Base-by-base conservation (phyloP, 805 yeast genomes). In the Candida hungchunana region DNA sequence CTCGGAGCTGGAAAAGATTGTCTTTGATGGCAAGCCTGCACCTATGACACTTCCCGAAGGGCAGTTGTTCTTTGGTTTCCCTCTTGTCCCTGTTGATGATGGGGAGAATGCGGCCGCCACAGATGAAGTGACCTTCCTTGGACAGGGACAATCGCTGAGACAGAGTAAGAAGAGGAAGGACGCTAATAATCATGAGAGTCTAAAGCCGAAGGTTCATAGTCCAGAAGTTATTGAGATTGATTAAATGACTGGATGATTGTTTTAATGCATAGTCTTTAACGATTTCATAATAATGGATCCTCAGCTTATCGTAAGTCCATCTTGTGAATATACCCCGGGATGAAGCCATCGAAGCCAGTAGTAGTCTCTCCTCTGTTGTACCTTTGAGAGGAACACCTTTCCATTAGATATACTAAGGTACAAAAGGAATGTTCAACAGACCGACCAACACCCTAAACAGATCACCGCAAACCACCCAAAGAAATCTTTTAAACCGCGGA, bases 51-150 rank as follows among this genome's bases (percentile, higher is more conserved):
- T 93, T 27, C 94, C 96, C 0, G 82, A 73, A 26, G 95, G 95
- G 17, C 90, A 87, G 58, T 66, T 93, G 11, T 93, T 93, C 55
- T 89, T 93, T 58, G 99, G 99, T 1, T 93, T 80, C 56, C 97
- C 97, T 0, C 74, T 82, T 1, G 56, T 62, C 0, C 57, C 73
- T 4, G 71, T 69, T 18, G 64, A 59, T 18, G 63, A 52, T 7
- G 72, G 62, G 16, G 61, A 59, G 5, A 48, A 44, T 2, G 64
- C 59, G 7, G 51, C 24, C 4, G 59, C 53, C 5, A 52, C 57
- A 0, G 48, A 49, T 29, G 27, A 43, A 21, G 12, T 13, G 4
- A 20, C 22, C 36, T 86, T 75, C 53, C 43, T 43, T 1, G 96
- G 96, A 0, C 67, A 70, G 39, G 97, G 97, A 0, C 83, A 82